These are phyloP conservation scores for Magnusiomyces ingens DNA, from an alignment of 1,139 yeast species.

Conservation along the genomic window DNA sequence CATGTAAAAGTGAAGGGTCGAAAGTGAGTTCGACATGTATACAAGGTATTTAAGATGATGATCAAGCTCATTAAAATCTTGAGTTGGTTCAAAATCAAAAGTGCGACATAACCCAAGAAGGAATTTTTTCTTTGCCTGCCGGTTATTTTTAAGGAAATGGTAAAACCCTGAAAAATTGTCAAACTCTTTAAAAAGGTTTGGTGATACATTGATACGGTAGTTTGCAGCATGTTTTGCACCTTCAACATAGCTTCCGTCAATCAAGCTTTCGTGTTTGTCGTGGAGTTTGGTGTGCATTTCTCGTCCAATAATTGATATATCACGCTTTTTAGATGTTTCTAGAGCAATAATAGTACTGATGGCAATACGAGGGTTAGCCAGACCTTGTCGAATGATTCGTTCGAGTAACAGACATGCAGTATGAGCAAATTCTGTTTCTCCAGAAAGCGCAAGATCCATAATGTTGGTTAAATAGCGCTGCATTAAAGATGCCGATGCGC, in stretches of 20 bases:
- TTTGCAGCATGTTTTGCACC: conserved; percentile 53
- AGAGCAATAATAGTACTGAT: conserved; percentile 54
- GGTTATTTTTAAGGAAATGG: conserved; percentile 39
- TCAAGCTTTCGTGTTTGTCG: conserved; percentile 62
- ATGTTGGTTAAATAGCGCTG: conserved; percentile 52
- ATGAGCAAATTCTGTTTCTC: conserved; percentile 41
- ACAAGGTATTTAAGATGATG: conserved; percentile 31
- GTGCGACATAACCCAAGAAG: conserved; percentile 34
- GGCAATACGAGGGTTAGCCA: conserved; percentile 68
- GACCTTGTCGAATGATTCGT: conserved; percentile 54
- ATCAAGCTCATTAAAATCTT: conserved; percentile 14
- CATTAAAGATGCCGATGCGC: conserved; percentile 64
- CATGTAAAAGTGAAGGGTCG: conserved; percentile 35
- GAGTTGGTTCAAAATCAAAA: conserved; percentile 30
- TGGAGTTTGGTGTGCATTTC: conserved; percentile 50
- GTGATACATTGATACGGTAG: conserved; percentile 36
- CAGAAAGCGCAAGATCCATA: conserved; percentile 43
- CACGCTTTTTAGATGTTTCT: conserved; percentile 45
- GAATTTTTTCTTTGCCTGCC: conserved; percentile 45
- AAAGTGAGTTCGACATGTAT: conserved; percentile 39
- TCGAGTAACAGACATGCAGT: conserved; percentile 50
- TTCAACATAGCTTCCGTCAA: conserved; percentile 57
- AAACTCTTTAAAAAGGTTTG: conserved; percentile 16
- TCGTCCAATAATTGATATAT: conserved; percentile 44
- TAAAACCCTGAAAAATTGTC: conserved; percentile 36